Evolutionary conservation across 305 asterid genomes (phyloP).

Genomic region (Salvia sclarea): DNA sequence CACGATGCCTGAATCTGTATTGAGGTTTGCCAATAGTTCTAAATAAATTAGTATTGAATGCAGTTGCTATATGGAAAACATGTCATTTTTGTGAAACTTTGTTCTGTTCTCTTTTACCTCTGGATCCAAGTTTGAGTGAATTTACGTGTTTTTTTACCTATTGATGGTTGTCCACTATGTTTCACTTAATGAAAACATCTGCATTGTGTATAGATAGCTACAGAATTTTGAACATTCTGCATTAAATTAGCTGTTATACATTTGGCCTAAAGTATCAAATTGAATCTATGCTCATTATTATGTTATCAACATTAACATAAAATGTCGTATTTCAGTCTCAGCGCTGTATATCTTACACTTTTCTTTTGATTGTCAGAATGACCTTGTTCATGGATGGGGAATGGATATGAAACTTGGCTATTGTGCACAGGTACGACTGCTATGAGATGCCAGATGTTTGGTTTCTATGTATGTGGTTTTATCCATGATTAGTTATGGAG

Average conservation of each 20-base stretch:
- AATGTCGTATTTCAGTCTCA: not conserved
- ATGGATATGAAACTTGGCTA: conserved; percentile 98
- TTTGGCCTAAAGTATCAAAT: not conserved
- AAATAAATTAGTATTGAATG: not conserved
- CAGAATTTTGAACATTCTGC: not conserved
- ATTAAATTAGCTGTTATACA: not conserved
- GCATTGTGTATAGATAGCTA: not conserved
- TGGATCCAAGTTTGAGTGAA: not conserved
- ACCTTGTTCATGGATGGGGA: conserved; percentile 99
- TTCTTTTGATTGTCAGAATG: conserved; percentile 61
- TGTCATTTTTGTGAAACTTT: not conserved
- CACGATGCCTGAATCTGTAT: not conserved
- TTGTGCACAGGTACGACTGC: conserved; percentile 82
- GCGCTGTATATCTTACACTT: conserved; percentile 12
- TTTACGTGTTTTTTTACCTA: not conserved
- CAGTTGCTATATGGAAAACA: not conserved
- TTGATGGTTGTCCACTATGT: not conserved
- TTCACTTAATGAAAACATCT: not conserved
- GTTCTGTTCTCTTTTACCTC: not conserved
- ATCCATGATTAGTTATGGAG: not conserved
- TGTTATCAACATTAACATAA: not conserved
- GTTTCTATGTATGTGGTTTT: not conserved
- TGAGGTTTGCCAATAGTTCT: not conserved
- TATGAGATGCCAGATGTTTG: not conserved
- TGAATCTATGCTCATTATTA: not conserved